These are phyloP conservation scores for Kluyveromyces lactis DNA, from an alignment of 805 yeast genomes.

Conservation along the genomic window DNA sequence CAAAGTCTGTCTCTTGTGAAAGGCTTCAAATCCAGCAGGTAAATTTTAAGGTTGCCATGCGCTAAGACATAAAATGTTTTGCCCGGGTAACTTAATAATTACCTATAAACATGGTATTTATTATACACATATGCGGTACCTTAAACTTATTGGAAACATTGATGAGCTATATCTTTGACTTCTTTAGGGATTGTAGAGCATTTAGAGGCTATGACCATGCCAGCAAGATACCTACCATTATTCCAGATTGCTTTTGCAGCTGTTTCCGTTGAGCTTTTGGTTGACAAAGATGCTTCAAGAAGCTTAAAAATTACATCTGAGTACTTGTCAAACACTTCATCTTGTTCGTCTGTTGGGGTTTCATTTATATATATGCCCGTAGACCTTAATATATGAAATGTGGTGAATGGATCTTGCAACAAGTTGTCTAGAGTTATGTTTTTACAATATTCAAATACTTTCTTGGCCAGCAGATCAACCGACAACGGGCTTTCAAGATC, in stretches of 20 bases:
- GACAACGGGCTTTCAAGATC: background rate
- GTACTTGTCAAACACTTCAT: slow-evolving; percentile 11
- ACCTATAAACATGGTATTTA: too few relatives aligned
- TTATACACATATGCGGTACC: too few relatives aligned
- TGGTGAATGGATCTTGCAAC: background rate
- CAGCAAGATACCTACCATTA: slow-evolving; percentile 25
- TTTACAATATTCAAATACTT: background rate
- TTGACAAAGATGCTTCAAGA: slow-evolving; percentile 11
- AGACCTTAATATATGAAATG: slow-evolving; percentile 26
- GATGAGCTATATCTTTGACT: background rate
- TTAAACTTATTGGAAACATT: too few relatives aligned
- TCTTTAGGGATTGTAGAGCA: background rate
- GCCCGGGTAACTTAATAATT: too few relatives aligned
- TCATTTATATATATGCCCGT: slow-evolving; percentile 23
- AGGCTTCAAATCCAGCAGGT: too few relatives aligned
- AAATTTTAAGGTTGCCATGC: too few relatives aligned
- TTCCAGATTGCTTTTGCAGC: slow-evolving; percentile 22
- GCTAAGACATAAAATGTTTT: too few relatives aligned
- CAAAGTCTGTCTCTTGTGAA: too few relatives aligned
- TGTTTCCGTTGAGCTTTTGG: slow-evolving; percentile 13
- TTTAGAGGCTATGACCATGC: slow-evolving; percentile 13
- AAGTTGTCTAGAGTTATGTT: background rate
- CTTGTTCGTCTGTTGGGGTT: slow-evolving; percentile 3
- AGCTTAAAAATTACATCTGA: slow-evolving; percentile 8
- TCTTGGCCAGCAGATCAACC: background rate